Conservation (phyloP, 768 basidiomycete species). For the Psilocybe cubensis region DNA sequence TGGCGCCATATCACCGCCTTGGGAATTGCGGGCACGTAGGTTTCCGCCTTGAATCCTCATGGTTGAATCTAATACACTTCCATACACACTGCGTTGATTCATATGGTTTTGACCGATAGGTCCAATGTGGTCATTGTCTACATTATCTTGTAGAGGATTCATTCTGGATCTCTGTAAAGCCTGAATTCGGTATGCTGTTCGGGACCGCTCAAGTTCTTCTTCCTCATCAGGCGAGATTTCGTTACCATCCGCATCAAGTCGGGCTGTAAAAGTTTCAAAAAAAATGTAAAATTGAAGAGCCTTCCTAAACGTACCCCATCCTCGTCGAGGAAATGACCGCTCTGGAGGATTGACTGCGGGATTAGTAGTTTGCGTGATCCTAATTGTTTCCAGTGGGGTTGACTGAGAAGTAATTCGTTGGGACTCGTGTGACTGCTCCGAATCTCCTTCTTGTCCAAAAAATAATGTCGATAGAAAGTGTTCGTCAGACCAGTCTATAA, state of each 20-base stretch:
- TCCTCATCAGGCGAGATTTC: constrained; percentile 67
- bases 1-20: not conserved
- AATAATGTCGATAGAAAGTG: constrained; percentile 35
- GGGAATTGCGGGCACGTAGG: not conserved
- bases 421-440: not conserved
- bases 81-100: constrained; percentile 19
- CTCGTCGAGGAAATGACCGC: constrained; percentile 35
- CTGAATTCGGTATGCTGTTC: constrained; percentile 50
- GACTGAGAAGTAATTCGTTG: constrained; percentile 6
- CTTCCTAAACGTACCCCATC: constrained; percentile 45
- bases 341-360: constrained; percentile 16
- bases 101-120: constrained; percentile 12
- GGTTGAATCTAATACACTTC: constrained; percentile 29
- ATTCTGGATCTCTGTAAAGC: constrained; percentile 24
- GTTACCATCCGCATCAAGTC: constrained; percentile 62
- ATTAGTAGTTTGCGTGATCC: constrained; percentile 19
- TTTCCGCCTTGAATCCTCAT: constrained; percentile 17
- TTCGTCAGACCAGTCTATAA: constrained; percentile 42
- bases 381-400: constrained; percentile 17
- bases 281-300: not conserved
- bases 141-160: constrained; percentile 16
- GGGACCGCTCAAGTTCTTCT: constrained; percentile 57
- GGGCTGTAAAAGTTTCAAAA: constrained; percentile 32
- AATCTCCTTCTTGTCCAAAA: constrained; percentile 20
- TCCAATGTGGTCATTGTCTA: not conserved